A percentile compares a stretch with the other conserved stretches of the same genome.
These are phyloP conservation scores for Trypanosoma theileri DNA, from an alignment of 208 protist species.

Conservation along the genomic window DNA sequence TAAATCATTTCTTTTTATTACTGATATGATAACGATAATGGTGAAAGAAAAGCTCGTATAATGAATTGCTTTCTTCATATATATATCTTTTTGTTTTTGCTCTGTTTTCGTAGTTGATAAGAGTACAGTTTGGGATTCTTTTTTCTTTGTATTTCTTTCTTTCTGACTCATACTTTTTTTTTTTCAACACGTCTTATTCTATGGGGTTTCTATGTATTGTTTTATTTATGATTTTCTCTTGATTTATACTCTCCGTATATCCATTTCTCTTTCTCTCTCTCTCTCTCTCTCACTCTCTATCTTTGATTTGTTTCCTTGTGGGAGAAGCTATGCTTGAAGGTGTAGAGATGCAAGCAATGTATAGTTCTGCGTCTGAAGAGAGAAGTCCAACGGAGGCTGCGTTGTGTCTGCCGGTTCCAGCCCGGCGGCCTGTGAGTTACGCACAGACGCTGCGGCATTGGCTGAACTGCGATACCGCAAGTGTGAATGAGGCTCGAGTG, in stretches of 20 bases:
- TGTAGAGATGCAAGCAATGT: conserved; percentile 5
- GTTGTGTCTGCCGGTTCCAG: conserved; percentile 1
- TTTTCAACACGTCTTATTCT: neutral
- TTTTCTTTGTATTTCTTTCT: neutral
- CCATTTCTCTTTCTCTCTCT: neutral
- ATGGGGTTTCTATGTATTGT: neutral
- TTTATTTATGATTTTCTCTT: too few relatives aligned
- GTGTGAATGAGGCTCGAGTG: conserved; percentile 37
- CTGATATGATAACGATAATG: too few relatives aligned
- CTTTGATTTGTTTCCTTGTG: conserved; percentile 10
- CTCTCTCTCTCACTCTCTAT: too few relatives aligned
- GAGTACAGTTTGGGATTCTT: neutral
- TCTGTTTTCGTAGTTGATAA: too few relatives aligned
- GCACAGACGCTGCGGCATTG: neutral
- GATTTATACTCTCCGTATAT: neutral
- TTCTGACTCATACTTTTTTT: neutral
- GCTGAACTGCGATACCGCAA: conserved; percentile 23
- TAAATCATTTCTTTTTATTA: too few relatives aligned
- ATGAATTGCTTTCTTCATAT: too few relatives aligned
- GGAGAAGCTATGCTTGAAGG: conserved; percentile 5
- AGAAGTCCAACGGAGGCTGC: neutral
- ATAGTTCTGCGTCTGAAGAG: neutral
- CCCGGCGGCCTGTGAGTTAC: neutral
- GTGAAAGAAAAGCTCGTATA: too few relatives aligned
- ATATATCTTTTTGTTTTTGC: too few relatives aligned